Percentiles rank a stretch among this genome's conserved stretches.
Evolutionary conservation across 1,284 basidiomycete genomes (phyloP).

Genomic region (Boletellus deceptivus): DNA sequence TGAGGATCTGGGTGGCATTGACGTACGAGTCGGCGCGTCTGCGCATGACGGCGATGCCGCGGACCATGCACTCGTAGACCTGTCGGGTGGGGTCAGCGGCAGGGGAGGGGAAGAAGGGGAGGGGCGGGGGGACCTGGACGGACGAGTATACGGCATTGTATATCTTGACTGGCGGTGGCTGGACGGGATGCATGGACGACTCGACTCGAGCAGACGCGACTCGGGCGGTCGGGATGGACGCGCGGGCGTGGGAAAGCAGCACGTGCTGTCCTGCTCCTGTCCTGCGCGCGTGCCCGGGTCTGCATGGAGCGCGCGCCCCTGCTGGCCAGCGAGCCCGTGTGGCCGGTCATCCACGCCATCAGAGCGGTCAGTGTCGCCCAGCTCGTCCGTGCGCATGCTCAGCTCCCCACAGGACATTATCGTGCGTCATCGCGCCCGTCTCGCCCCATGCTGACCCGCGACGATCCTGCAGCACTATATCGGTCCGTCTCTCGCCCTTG

Average conservation of each 20-base stretch:
- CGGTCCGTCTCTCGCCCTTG: slow-evolving; percentile 18
- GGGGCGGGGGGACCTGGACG: slow-evolving; percentile 60
- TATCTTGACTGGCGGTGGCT: slow-evolving; percentile 71
- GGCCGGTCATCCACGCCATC: slow-evolving; percentile 73
- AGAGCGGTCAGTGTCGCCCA: slow-evolving; percentile 43
- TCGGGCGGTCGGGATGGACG: slow-evolving; percentile 23
- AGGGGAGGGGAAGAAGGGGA: neutral
- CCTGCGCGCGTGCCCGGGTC: neutral
- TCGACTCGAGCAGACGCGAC: slow-evolving; percentile 27
- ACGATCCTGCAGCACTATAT: slow-evolving; percentile 26
- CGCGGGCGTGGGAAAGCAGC: slow-evolving; percentile 22
- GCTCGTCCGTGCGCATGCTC: neutral
- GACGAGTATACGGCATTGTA: slow-evolving; percentile 89
- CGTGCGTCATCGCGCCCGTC: slow-evolving; percentile 37
- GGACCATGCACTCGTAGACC: slow-evolving; percentile 96
- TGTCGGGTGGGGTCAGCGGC: slow-evolving; percentile 27
- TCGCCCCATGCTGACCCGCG: slow-evolving; percentile 10
- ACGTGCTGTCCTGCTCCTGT: neutral
- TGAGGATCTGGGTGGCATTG: slow-evolving; percentile 98
- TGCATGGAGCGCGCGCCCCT: slow-evolving; percentile 39
- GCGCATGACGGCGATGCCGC: slow-evolving; percentile 98
- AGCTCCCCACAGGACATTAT: slow-evolving; percentile 50
- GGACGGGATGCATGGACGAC: slow-evolving; percentile 33
- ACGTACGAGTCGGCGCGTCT: slow-evolving; percentile 91
- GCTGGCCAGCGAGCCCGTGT: slow-evolving; percentile 54